phyloP scores from a whole-genome alignment of 1,139 yeast genomes.

The Geotrichum carabidarum region DNA sequence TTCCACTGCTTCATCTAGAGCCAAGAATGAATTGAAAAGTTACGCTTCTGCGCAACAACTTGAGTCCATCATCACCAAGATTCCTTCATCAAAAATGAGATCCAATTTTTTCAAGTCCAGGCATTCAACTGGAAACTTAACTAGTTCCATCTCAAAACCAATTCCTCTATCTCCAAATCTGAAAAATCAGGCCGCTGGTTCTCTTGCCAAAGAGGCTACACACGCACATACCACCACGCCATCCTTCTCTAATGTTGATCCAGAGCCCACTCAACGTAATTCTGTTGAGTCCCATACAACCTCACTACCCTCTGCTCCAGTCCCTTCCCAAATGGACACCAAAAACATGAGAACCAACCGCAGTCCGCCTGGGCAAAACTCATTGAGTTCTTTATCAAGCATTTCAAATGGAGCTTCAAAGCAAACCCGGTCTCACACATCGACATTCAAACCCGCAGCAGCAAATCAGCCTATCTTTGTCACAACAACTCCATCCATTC shows the following conservation, averaged over 20 bases:
- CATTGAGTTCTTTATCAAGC: neutral
- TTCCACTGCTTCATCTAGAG: slow-evolving; percentile 32
- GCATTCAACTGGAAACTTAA: slow-evolving; percentile 4
- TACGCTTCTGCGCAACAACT: neutral
- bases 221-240: too few relatives aligned
- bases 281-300: slow-evolving; percentile 21
- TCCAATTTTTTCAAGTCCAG: neutral
- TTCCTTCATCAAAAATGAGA: neutral
- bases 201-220: neutral
- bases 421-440: neutral
- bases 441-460: neutral
- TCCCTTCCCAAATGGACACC: slow-evolving; percentile 21
- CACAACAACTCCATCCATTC: neutral
- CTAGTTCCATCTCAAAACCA: neutral
- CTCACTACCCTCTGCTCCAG: slow-evolving; percentile 21
- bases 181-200: too few relatives aligned
- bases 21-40: slow-evolving; percentile 20
- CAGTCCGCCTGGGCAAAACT: neutral
- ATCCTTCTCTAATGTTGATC: neutral
- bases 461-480: neutral
- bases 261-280: slow-evolving; percentile 21
- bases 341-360: slow-evolving; percentile 1
- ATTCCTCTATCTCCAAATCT: slow-evolving; percentile 4
- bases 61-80: neutral
- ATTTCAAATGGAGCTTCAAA: neutral